Base-by-base conservation (phyloP, 225 moss, liverwort and hornwort species). In the Sphagnum tenellum region DNA sequence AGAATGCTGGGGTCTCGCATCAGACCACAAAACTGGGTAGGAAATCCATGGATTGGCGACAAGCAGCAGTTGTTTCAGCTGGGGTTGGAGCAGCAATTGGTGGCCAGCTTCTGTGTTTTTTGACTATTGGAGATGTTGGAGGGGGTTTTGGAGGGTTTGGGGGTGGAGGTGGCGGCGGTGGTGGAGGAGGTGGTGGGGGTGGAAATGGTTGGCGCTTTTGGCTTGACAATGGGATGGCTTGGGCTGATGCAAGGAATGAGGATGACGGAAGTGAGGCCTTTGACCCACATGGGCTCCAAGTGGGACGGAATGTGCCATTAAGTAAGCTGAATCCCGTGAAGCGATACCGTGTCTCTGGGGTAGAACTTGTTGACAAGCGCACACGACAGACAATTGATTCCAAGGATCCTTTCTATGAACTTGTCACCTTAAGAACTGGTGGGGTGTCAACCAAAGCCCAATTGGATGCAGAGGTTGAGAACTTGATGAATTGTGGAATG, bases 401-500 rank as follows among this genome's bases (percentile, higher is more conserved):
- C 7, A 91, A 89, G 72, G 94, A 95, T 60, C 91, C 94, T 0
- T 95, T 95, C 64, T 95, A 91, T 57, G 91, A 95, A 71, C 73
- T 95, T 13, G 91, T 95, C 14, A 95, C 95, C 9, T 65, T 95
- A 62, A 74, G 95, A 59, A 59, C 81, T 3, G 89, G 91, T 14
- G 79, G 88, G 46, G 72, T 88, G 52, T 80, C 81, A 14, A 89
- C 81, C 1, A 95, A 95, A 73, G 84, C 89, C 13, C 89, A 89
- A 68, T 76, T 95, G 63, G 91, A 95, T 55, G 67, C 86, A 14
- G 95, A 95, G 73, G 86, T 84, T 50, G 95, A 95, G 73, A 92
- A 88, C 69, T 64, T 91, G 67, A 81, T 95, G 63, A 95, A 91
- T 63, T 91, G 95, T 77, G 91, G 95, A 59, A 95, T 95, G 95